These are phyloP conservation scores for Citrus trifoliata DNA, from an alignment of 345 rosid genomes.

Conservation along the genomic window DNA sequence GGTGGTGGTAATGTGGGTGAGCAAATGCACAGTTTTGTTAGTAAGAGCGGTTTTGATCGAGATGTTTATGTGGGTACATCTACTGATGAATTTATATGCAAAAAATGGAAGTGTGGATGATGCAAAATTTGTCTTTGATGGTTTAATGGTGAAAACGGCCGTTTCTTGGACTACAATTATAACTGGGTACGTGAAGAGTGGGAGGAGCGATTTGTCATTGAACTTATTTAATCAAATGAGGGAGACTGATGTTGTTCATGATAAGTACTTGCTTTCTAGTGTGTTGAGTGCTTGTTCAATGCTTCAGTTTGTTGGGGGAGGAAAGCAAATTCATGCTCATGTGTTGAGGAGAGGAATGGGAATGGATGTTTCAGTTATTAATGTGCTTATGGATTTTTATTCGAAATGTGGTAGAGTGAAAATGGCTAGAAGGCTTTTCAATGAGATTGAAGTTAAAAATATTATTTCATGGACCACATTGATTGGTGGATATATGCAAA, in stretches of 20 bases:
- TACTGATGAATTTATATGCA: constrained; percentile 51
- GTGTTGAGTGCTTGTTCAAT: constrained; percentile 58
- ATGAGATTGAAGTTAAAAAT: constrained; percentile 45
- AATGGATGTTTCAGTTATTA: constrained; percentile 58
- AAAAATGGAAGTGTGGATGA: constrained; percentile 46
- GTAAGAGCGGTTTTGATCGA: constrained; percentile 55
- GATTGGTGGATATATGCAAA: constrained; percentile 71
- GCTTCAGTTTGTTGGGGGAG: constrained; percentile 49
- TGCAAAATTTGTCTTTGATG: constrained; percentile 61
- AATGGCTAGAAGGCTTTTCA: constrained; percentile 44
- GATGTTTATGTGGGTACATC: constrained; percentile 68
- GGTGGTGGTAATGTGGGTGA: constrained; percentile 26
- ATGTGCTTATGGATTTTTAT: constrained; percentile 66
- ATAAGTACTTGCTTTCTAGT: constrained; percentile 57
- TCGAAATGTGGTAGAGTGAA: constrained; percentile 51
- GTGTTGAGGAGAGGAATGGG: constrained; percentile 51
- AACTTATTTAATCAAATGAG: constrained; percentile 43
- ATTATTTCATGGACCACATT: constrained; percentile 72
- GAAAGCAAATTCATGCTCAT: constrained; percentile 71
- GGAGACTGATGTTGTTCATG: constrained; percentile 35
- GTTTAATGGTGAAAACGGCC: constrained; percentile 42
- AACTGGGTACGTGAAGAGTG: constrained; percentile 52
- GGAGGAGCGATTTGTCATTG: constrained; percentile 51
- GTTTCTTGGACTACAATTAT: constrained; percentile 76
- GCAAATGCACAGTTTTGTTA: constrained; percentile 52